Conservation (phyloP, 495 filamentous ascomycete species). For the Podospora comata region DNA sequence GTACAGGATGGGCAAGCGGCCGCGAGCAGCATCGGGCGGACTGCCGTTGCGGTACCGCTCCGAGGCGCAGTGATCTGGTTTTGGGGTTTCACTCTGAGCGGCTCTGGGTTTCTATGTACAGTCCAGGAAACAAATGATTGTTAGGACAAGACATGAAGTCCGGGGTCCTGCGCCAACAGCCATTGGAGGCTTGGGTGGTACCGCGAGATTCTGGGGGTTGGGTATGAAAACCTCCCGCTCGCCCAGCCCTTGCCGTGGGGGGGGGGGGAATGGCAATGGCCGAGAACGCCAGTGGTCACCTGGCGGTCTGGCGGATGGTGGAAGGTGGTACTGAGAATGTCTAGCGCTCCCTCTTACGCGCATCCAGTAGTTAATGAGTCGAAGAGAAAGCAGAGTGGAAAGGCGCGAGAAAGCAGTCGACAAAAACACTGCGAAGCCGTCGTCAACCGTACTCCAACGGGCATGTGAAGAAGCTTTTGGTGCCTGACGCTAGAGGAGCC, state of each 20-base stretch:
- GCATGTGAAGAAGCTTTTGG: slow-evolving; percentile 21
- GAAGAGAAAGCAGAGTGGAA: neutral
- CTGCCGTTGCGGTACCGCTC: slow-evolving; percentile 9
- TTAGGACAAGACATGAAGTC: neutral
- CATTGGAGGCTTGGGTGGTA: neutral
- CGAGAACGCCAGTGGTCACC: neutral
- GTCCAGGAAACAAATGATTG: neutral
- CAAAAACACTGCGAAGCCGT: neutral
- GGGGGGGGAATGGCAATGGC: slow-evolving; percentile 1
- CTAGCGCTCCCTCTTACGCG: neutral
- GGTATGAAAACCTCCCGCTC: neutral
- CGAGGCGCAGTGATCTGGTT: neutral
- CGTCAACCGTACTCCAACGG: neutral
- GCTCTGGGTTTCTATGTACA: neutral
- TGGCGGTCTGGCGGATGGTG: neutral
- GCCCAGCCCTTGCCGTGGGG: neutral
- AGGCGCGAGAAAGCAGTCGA: neutral
- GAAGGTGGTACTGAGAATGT: neutral
- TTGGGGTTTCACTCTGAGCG: neutral
- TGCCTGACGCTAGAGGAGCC: slow-evolving; percentile 18
- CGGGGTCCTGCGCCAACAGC: neutral
- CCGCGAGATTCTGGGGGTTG: neutral
- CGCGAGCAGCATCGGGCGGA: slow-evolving; percentile 13
- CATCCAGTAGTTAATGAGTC: neutral
- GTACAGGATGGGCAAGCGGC: slow-evolving; percentile 27